A percentile compares a stretch with the other conserved stretches of the same genome.
Evolutionary conservation across 495 filamentous ascomycete genomes (phyloP).

Genomic region (Penicillium daleae): DNA sequence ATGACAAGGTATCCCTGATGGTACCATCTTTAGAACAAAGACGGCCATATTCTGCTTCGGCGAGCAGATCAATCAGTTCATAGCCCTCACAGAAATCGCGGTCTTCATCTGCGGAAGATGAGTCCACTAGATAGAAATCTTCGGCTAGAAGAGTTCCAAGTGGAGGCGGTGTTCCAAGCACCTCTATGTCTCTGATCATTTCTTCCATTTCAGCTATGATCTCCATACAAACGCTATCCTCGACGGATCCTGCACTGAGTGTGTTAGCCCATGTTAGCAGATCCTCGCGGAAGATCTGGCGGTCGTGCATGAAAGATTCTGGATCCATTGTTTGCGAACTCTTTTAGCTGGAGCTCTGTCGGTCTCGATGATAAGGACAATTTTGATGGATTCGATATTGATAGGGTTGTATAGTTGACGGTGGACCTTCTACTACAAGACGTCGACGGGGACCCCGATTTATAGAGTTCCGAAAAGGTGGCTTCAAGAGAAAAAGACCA

Average conservation of each 20-base stretch:
- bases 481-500: neutral
- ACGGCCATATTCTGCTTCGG: conserved; percentile 5
- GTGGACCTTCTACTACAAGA: neutral
- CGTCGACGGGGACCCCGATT: neutral
- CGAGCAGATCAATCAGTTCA: neutral
- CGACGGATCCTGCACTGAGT: neutral
- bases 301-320: conserved; percentile 1
- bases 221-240: neutral
- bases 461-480: neutral
- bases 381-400: too few relatives aligned
- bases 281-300: neutral
- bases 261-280: neutral
- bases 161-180: conserved; percentile 3
- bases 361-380: neutral
- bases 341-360: neutral
- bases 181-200: neutral
- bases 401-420: neutral
- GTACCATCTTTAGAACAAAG: conserved; percentile 6
- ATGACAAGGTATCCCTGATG: neutral
- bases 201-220: neutral
- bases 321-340: neutral
- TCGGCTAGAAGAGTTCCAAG: neutral
- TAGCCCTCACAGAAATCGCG: neutral
- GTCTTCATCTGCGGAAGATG: neutral
- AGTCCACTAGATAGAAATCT: conserved; percentile 2